Evolutionary conservation across 305 asterid genomes (phyloP).

Genomic region (Fraxinus baroniana): DNA sequence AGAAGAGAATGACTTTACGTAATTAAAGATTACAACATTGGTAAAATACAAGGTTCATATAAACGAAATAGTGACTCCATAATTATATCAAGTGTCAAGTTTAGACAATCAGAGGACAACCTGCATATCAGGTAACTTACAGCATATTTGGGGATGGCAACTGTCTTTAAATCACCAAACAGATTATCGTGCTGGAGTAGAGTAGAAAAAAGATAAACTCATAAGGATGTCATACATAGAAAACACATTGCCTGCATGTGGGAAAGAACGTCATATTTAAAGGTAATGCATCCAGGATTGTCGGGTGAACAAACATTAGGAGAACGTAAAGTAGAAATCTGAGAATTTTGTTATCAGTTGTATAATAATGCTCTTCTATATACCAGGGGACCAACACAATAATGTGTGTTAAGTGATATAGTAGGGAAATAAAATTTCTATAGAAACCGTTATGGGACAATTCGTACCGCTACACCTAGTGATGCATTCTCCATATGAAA

Average conservation of each 20-base stretch:
- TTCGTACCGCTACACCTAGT: constrained; percentile 43
- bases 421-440: neutral
- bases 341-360: constrained; percentile 18
- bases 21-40: neutral
- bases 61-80: neutral
- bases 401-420: too few species aligned
- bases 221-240: constrained; percentile 18
- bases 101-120: neutral
- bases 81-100: constrained; percentile 6
- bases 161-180: constrained; percentile 39
- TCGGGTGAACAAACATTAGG: neutral
- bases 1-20: neutral
- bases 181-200: constrained; percentile 44
- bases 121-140: constrained; percentile 47
- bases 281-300: neutral
- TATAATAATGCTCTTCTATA: neutral
- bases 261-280: neutral
- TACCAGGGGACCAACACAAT: neutral
- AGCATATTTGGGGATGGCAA: constrained; percentile 68
- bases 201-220: constrained; percentile 13
- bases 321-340: neutral
- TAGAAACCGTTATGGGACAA: constrained; percentile 16
- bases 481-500: constrained; percentile 32
- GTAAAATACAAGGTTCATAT: neutral
- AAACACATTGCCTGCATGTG: neutral